phyloP scores from a whole-genome alignment of 495 filamentous ascomycete species.

The Gamarada debralockiae region DNA sequence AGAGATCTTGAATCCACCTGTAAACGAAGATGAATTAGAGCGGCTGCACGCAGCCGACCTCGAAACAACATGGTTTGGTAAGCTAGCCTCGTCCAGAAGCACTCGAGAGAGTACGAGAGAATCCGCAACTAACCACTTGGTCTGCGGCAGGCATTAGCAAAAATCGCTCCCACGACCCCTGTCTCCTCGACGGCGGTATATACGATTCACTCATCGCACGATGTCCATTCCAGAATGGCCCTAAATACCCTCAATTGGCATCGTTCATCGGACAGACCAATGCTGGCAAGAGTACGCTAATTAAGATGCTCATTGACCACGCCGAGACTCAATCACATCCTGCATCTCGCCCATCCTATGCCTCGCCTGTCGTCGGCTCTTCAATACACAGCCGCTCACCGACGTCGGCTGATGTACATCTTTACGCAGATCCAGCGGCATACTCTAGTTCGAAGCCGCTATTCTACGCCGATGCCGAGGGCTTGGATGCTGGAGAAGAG shows the following conservation, averaged over 20 bases:
- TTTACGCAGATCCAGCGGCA: conserved; percentile 9
- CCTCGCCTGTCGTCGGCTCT: background rate
- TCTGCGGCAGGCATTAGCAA: background rate
- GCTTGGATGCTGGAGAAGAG: background rate
- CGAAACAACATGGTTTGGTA: no score
- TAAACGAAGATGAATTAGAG: background rate
- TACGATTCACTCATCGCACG: background rate
- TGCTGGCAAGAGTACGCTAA: conserved; percentile 12
- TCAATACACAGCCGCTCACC: conserved; percentile 2
- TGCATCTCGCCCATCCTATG: background rate
- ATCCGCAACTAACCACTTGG: background rate
- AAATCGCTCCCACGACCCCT: background rate
- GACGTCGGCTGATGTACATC: conserved; percentile 10
- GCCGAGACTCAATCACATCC: background rate
- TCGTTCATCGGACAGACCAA: conserved; percentile 11
- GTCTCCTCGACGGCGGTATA: background rate
- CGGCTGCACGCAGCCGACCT: background rate
- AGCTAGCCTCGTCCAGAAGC: no score
- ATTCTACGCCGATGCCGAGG: conserved; percentile 4
- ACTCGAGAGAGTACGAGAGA: no score
- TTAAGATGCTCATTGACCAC: conserved; percentile 8
- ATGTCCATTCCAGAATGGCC: background rate
- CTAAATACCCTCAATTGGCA: conserved; percentile 7
- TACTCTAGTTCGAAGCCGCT: background rate
- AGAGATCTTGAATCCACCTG: background rate